phyloP scores from a whole-genome alignment of 768 basidiomycete genomes.

The Kwoniella sp. region DNA sequence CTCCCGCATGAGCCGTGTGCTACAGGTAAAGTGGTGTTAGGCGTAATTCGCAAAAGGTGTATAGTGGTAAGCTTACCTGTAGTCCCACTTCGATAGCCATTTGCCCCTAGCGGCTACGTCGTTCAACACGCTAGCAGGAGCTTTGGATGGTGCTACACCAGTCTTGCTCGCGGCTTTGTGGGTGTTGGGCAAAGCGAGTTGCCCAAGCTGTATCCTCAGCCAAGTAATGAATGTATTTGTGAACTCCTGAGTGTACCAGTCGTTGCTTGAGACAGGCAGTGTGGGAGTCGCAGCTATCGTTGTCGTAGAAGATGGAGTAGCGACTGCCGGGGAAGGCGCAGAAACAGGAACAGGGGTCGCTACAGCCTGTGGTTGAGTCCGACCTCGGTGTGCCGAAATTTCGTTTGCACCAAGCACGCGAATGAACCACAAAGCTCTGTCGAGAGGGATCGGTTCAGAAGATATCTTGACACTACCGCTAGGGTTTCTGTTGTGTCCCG shows the following conservation, averaged over 20 bases:
- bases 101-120: conserved; percentile 37
- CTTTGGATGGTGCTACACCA: conserved; percentile 17
- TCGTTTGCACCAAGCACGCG: conserved; percentile 48
- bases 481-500: conserved; percentile 22
- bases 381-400: conserved; percentile 44
- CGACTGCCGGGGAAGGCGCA: conserved; percentile 32
- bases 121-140: conserved; percentile 28
- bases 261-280: conserved; percentile 38
- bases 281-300: conserved; percentile 20
- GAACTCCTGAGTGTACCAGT: conserved; percentile 51
- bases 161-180: conserved; percentile 21
- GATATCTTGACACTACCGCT: conserved; percentile 10
- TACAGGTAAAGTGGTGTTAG: conserved; percentile 4
- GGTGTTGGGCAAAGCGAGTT: conserved; percentile 32
- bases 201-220: conserved; percentile 44
- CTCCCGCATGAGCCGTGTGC: conserved; percentile 32
- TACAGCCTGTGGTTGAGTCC: conserved; percentile 27
- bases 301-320: conserved; percentile 42
- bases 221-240: conserved; percentile 44
- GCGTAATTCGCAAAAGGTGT: not conserved
- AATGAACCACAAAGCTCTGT: conserved; percentile 52
- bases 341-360: conserved; percentile 20
- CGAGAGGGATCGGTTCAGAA: conserved; percentile 41
- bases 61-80: conserved; percentile 31
- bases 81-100: conserved; percentile 49